phyloP scores from a whole-genome alignment of 2,329 filamentous ascomycete genomes.

The Rhynchosporium agropyri region DNA sequence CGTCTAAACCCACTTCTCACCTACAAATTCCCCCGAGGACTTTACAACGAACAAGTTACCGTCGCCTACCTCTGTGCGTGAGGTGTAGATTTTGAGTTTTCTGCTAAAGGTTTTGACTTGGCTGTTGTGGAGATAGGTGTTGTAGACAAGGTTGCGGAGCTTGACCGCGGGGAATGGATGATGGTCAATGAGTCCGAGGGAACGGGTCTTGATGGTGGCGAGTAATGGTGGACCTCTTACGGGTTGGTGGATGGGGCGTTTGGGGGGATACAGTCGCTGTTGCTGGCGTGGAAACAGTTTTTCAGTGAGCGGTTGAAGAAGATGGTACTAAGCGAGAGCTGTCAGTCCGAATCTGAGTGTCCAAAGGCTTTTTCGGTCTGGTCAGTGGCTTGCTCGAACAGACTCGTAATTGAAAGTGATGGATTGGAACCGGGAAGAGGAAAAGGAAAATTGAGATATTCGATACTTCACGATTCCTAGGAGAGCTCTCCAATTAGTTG shows the following conservation, averaged over 20 bases:
- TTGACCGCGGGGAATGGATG: constrained; percentile 10
- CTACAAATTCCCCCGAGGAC: not conserved
- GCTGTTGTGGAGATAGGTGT: not conserved
- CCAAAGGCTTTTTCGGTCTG: not conserved
- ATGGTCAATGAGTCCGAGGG: constrained; percentile 2
- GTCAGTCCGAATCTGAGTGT: not conserved
- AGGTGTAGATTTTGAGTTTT: constrained; percentile 1
- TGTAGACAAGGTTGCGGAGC: constrained; percentile 7
- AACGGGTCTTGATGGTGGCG: not conserved
- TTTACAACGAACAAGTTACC: not conserved
- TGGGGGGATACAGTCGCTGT: constrained; percentile 2
- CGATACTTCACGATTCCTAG: not conserved
- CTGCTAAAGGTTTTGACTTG: not conserved
- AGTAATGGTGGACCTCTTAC: constrained; percentile 12
- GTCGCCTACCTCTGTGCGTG: not conserved
- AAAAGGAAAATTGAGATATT: not conserved
- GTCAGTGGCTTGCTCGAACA: not conserved
- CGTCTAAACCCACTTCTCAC: not conserved
- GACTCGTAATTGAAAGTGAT: not conserved
- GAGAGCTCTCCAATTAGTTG: constrained; percentile 8
- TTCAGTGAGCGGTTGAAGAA: not conserved
- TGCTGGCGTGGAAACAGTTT: constrained; percentile 7
- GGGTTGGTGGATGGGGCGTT: not conserved
- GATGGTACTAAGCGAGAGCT: not conserved
- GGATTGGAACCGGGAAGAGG: not conserved